Evolutionary conservation across 1,284 basidiomycete species (phyloP), one percentile per base, ranked within the genome.

Genomic region (Heterobasidion occidentale): DNA sequence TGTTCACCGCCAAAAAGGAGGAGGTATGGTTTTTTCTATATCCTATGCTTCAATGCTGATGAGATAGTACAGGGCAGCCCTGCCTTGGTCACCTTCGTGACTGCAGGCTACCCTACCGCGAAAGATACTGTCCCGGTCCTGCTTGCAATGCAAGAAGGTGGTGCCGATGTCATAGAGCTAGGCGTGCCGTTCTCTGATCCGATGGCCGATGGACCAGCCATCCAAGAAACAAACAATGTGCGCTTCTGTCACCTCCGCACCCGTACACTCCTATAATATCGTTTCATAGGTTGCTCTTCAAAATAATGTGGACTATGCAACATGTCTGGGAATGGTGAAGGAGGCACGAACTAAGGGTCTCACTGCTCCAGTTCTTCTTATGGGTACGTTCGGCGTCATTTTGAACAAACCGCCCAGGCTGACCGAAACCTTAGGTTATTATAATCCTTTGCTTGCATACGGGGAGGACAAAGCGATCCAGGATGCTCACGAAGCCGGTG

Each of bases 181-280:
- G 97, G 97, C 33, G 82, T 98, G 42, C 96, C 94, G 0, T 98
- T 98, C 77, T 94, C 91, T 57, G 96, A 99, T 75, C 96, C 96
- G 9, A 92, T 94, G 64, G 96, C 94, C 1, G 96, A 99, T 74
- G 90, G 96, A 0, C 88, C 88, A 19, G 84, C 86, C 6, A 98
- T 99, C 61, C 96, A 98, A 69, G 87, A 89, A 62, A 84, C 90
- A 48, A 98, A 98, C 73, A 88, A 88, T 38, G 94, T 95, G 59
- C 63, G 87, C 72, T 46, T 45, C 46, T 27, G 50, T 53, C 52
- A 42, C 44, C 56, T 46, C 50, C 61, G 42, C 56, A 57, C 17
- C 52, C 52, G 50, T 53, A 59, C 55, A 27, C 42, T 45, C 53
- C 49, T n/a, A 45, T 59, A 35, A 27, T 42, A 27, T 5, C 20